Conservation (phyloP, 1,139 yeast genomes). For the Lodderomyces beijingensis region DNA sequence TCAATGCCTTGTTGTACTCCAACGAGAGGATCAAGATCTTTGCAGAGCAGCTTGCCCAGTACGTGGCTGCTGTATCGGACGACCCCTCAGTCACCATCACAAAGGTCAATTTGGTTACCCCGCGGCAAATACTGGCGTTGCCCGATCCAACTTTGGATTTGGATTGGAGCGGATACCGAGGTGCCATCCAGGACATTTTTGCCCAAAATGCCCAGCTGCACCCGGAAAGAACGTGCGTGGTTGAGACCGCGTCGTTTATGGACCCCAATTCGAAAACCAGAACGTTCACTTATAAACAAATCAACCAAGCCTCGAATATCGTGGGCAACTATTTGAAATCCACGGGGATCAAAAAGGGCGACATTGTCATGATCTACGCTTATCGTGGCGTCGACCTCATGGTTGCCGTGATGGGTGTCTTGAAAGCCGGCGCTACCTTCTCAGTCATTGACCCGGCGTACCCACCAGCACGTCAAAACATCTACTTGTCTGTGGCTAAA, state of each 20-base stretch:
- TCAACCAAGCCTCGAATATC: constrained; percentile 88
- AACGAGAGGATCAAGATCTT: constrained; percentile 64
- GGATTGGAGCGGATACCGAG: constrained; percentile 89
- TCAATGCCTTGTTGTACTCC: constrained; percentile 74
- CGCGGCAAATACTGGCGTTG: constrained; percentile 50
- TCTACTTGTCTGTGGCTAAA: constrained; percentile 86
- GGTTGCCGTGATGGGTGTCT: constrained; percentile 95
- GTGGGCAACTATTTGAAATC: constrained; percentile 84
- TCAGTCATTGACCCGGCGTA: constrained; percentile 98
- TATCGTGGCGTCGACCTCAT: constrained; percentile 95
- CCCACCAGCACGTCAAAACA: constrained; percentile 96
- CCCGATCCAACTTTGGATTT: constrained; percentile 88
- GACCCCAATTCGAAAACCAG: constrained; percentile 57
- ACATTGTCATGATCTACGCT: constrained; percentile 95
- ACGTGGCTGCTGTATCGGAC: constrained; percentile 28
- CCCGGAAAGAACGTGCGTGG: constrained; percentile 87
- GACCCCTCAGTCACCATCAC: constrained; percentile 47
- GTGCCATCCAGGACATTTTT: constrained; percentile 95
- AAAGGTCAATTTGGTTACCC: constrained; percentile 62
- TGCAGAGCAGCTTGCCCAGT: constrained; percentile 68
- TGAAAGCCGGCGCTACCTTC: constrained; percentile 97
- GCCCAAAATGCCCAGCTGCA: constrained; percentile 73
- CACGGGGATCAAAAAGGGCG: constrained; percentile 84
- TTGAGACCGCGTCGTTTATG: constrained; percentile 78
- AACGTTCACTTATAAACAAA: constrained; percentile 75